These are phyloP conservation scores for Linum usitatissimum DNA, from an alignment of 345 rosid species.

Conservation along the genomic window DNA sequence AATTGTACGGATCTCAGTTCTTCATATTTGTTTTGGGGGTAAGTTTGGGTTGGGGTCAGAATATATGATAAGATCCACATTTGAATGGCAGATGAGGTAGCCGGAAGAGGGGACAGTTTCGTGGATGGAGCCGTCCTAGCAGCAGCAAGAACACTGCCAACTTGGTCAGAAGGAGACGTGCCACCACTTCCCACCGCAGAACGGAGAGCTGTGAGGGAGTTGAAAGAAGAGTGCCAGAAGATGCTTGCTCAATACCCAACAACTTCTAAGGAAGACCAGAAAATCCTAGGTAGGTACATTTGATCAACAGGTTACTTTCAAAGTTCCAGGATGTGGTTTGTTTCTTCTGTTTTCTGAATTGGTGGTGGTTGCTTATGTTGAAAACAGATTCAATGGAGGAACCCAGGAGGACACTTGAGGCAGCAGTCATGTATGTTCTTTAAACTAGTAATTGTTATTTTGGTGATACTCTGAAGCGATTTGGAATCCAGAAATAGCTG, in stretches of 20 bases:
- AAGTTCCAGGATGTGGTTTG: neutral
- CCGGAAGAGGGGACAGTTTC: constrained; percentile 36
- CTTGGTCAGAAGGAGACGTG: constrained; percentile 78
- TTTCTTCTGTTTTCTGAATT: neutral
- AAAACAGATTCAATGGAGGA: constrained; percentile 48
- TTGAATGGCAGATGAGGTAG: constrained; percentile 32
- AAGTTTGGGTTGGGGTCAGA: neutral
- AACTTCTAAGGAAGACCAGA: constrained; percentile 58
- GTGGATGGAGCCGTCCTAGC: constrained; percentile 85
- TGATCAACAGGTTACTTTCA: too few relatives aligned
- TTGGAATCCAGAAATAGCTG: neutral
- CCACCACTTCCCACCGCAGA: constrained; percentile 72
- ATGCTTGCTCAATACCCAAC: constrained; percentile 66
- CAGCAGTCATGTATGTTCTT: constrained; percentile 47
- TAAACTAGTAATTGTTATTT: neutral
- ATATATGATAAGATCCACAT: neutral
- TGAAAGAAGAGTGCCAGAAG: constrained; percentile 70
- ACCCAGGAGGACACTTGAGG: constrained; percentile 43
- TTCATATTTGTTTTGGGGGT: too few relatives aligned
- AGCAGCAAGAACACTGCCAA: constrained; percentile 78
- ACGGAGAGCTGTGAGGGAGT: constrained; percentile 65
- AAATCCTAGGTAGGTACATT: constrained; percentile 50
- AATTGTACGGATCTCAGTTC: constrained; percentile 31
- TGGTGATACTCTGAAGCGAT: neutral
- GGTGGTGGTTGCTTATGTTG: neutral